A percentile compares a stretch with the other conserved stretches of the same genome.
phyloP scores from a whole-genome alignment of 208 protist genomes.

The Entamoeba moshkovskii region DNA sequence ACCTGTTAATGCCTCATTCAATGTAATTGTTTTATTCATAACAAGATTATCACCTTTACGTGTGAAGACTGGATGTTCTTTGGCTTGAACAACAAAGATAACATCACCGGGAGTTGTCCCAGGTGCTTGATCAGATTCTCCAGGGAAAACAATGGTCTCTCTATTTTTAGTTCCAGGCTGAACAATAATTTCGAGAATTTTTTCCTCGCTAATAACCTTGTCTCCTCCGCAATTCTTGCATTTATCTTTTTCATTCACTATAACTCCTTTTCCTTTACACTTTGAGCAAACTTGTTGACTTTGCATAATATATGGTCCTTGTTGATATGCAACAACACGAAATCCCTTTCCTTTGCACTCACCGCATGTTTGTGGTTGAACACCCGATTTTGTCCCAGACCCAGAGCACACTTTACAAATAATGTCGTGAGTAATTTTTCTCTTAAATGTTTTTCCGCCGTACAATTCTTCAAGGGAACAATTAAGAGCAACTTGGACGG shows the following conservation, averaged over 20 bases:
- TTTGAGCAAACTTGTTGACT: neutral
- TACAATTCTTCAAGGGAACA: slow-evolving; percentile 5
- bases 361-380: neutral
- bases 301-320: neutral
- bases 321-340: neutral
- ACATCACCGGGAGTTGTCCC: slow-evolving; percentile 12
- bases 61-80: slow-evolving; percentile 3
- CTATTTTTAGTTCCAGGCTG: slow-evolving; percentile 14
- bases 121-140: slow-evolving; percentile 11
- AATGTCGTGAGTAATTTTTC: neutral
- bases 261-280: neutral
- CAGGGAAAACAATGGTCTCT: slow-evolving; percentile 15
- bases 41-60: slow-evolving; percentile 15
- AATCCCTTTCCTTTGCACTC: neutral
- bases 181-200: slow-evolving; percentile 21
- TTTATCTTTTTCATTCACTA: neutral
- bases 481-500: neutral
- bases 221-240: neutral
- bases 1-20: slow-evolving; percentile 16
- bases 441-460: neutral
- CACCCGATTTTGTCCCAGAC: neutral
- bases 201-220: neutral
- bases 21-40: neutral
- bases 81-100: slow-evolving; percentile 17
- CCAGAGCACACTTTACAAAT: neutral